Conservation (phyloP, 2,329 filamentous ascomycete species). For the Colletotrichum navitas region DNA sequence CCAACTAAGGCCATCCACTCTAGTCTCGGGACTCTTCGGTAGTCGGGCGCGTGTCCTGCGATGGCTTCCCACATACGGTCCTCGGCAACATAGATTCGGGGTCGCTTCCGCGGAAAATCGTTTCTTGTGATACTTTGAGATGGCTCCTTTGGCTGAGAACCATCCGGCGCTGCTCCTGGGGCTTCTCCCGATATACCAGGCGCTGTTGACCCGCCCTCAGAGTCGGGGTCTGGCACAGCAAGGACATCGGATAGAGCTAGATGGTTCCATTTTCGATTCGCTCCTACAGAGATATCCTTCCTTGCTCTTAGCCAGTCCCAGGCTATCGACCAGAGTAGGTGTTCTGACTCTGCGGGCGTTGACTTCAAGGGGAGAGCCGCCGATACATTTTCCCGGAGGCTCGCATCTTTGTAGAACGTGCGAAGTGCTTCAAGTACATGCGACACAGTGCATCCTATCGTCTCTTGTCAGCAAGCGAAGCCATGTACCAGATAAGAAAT, state of each 20-base stretch:
- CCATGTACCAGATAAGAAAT: neutral
- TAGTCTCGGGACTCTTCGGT: slow-evolving; percentile 68
- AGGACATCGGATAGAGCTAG: slow-evolving; percentile 43
- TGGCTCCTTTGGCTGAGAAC: neutral
- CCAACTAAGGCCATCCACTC: slow-evolving; percentile 71
- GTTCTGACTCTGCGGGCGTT: slow-evolving; percentile 11
- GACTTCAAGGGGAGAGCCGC: neutral
- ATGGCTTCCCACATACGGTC: slow-evolving; percentile 71
- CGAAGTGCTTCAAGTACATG: slow-evolving; percentile 36
- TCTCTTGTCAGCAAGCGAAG: slow-evolving; percentile 21
- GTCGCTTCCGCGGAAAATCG: slow-evolving; percentile 38
- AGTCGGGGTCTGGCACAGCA: slow-evolving; percentile 32
- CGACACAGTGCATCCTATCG: slow-evolving; percentile 39
- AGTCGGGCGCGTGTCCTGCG: slow-evolving; percentile 70
- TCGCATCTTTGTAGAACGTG: slow-evolving; percentile 31
- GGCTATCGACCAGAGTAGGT: slow-evolving; percentile 39
- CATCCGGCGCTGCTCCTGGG: neutral
- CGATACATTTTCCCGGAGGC: slow-evolving; percentile 9
- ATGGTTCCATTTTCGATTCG: slow-evolving; percentile 43
- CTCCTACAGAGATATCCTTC: slow-evolving; percentile 45
- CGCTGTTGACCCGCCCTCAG: slow-evolving; percentile 8
- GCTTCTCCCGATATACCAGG: neutral
- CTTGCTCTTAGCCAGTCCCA: slow-evolving; percentile 46
- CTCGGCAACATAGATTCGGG: slow-evolving; percentile 63
- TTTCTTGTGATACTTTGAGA: neutral